Conservation (phyloP, 192 early-diverging fungal species). For the Coemansia reversa region DNA sequence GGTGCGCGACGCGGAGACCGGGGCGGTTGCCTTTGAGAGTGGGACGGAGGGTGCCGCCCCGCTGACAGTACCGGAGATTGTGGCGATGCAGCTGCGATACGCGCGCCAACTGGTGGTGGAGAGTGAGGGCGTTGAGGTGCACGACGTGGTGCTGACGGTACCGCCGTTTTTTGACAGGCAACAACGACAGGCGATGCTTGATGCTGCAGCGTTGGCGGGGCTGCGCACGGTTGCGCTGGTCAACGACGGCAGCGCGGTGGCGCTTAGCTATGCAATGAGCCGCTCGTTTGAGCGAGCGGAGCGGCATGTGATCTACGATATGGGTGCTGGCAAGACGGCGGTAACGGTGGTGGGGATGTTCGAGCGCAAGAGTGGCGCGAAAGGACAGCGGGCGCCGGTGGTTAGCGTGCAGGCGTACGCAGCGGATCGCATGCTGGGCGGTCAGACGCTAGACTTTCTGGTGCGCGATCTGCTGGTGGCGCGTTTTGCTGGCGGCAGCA, state of each 20-base stretch:
- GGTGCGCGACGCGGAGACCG: slow-evolving; percentile 64
- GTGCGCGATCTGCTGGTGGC: slow-evolving; percentile 78
- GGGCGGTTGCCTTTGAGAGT: slow-evolving; percentile 69
- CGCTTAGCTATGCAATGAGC: slow-evolving; percentile 87
- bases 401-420: slow-evolving; percentile 81
- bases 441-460: slow-evolving; percentile 80
- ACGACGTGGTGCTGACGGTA: slow-evolving; percentile 92
- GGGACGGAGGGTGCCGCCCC: slow-evolving; percentile 53
- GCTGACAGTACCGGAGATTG: slow-evolving; percentile 82
- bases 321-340: slow-evolving; percentile 94
- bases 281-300: slow-evolving; percentile 64
- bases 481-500: slow-evolving; percentile 58
- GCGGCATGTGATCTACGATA: slow-evolving; percentile 93
- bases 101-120: slow-evolving; percentile 81
- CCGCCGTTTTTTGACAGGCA: slow-evolving; percentile 87
- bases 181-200: slow-evolving; percentile 90
- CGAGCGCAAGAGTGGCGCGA: slow-evolving; percentile 46
- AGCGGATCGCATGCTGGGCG: slow-evolving; percentile 83
- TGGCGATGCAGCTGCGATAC: slow-evolving; percentile 90
- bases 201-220: slow-evolving; percentile 89
- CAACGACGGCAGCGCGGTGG: slow-evolving; percentile 95
- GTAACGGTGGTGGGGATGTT: slow-evolving; percentile 83
- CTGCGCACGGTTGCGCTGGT: slow-evolving; percentile 79
- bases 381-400: slow-evolving; percentile 60
- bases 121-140: slow-evolving; percentile 71